Evolutionary conservation across 2,329 filamentous ascomycete species (phyloP).

Genomic region (Rhinocladiella similis): DNA sequence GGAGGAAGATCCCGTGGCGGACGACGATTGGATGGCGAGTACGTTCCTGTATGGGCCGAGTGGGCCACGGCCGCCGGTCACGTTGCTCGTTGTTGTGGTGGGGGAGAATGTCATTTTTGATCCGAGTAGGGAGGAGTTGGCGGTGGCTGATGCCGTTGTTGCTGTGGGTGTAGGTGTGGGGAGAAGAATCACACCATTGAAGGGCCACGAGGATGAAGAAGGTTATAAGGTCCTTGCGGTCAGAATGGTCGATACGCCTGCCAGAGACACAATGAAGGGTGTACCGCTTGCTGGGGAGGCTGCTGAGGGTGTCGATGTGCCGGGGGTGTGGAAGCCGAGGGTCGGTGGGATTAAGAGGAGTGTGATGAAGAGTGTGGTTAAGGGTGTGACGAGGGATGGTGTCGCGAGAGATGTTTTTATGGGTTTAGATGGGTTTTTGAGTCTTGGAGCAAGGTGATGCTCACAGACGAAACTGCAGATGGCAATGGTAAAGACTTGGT

Average conservation of each 20-base stretch:
- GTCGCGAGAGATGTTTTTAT: constrained; percentile 82
- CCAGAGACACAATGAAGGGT: constrained; percentile 69
- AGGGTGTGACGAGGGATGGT: constrained; percentile 82
- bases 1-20: constrained; percentile 95
- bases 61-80: constrained; percentile 68
- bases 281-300: constrained; percentile 48
- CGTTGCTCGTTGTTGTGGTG: constrained; percentile 83
- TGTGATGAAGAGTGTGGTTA: constrained; percentile 72
- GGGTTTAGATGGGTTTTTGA: constrained; percentile 68
- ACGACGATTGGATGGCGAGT: constrained; percentile 93
- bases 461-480: not conserved
- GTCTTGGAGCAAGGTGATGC: constrained; percentile 2
- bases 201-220: constrained; percentile 37
- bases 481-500: not conserved
- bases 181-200: constrained; percentile 15
- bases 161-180: constrained; percentile 71
- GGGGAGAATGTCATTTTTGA: constrained; percentile 92
- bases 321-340: constrained; percentile 81
- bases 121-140: constrained; percentile 84
- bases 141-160: constrained; percentile 85
- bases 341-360: constrained; percentile 77
- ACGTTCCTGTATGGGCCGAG: constrained; percentile 69
- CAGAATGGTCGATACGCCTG: constrained; percentile 73
- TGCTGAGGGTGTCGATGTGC: constrained; percentile 59
- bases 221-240: constrained; percentile 64